Percentiles rank a stretch among this genome's conserved stretches.
Evolutionary conservation across 2,329 filamentous ascomycete genomes (phyloP).

Genomic region (Acrodontium crateriforme): DNA sequence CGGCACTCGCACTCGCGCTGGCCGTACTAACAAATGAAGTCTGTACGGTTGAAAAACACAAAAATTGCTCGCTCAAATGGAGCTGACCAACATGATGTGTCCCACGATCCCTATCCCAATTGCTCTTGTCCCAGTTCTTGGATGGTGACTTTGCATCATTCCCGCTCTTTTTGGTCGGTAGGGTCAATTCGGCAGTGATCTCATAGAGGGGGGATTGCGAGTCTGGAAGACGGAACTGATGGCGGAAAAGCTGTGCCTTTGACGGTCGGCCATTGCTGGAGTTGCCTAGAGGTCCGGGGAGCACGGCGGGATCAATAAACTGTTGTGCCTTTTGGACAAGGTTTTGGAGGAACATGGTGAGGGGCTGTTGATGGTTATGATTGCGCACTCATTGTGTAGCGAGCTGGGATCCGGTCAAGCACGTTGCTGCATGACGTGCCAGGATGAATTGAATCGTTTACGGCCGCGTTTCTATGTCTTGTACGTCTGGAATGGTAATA

Average conservation of each 20-base stretch:
- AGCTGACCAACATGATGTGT: conserved; percentile 77
- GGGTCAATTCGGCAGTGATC: conserved; percentile 89
- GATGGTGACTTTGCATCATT: conserved; percentile 7
- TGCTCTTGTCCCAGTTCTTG: conserved; percentile 49
- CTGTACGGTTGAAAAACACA: conserved; percentile 91
- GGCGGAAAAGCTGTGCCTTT: conserved; percentile 84
- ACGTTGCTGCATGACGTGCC: too few relatives aligned
- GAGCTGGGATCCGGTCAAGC: not conserved
- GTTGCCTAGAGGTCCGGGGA: conserved; percentile 38
- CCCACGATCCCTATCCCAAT: conserved; percentile 49
- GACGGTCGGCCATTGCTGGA: conserved; percentile 71
- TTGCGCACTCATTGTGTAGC: conserved; percentile 4
- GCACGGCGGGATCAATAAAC: conserved; percentile 78
- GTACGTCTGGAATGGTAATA: too few relatives aligned
- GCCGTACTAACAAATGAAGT: conserved; percentile 74
- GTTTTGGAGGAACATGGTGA: conserved; percentile 51
- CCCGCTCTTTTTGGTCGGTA: conserved; percentile 48
- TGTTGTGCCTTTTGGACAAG: conserved; percentile 94
- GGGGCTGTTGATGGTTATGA: conserved; percentile 1
- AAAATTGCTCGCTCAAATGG: conserved; percentile 83
- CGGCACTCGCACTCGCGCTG: conserved; percentile 63
- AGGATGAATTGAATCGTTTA: too few relatives aligned
- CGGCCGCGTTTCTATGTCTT: too few relatives aligned
- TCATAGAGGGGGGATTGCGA: conserved; percentile 89
- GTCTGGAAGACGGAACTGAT: conserved; percentile 88